A percentile compares a stretch with the other conserved stretches of the same genome.
Evolutionary conservation across 2,329 filamentous ascomycete genomes (phyloP).

Genomic region (Bipolaris oryzae): DNA sequence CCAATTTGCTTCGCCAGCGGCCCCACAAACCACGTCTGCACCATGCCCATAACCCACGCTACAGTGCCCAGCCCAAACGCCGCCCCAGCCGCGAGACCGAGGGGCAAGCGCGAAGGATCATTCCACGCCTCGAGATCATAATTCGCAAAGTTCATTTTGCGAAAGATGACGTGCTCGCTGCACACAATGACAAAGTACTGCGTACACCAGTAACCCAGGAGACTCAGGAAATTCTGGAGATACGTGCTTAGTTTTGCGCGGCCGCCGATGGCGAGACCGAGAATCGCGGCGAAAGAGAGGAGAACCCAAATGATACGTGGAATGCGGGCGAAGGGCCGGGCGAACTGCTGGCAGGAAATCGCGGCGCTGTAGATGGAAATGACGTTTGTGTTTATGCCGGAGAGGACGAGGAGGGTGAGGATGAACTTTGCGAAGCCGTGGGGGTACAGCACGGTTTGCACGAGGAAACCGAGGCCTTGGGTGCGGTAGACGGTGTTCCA

Average conservation of each 20-base stretch:
- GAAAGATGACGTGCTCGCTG: conserved; percentile 54
- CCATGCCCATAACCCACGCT: conserved; percentile 63
- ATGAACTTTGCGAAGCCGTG: conserved; percentile 57
- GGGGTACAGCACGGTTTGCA: conserved; percentile 55
- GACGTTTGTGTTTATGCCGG: conserved; percentile 55
- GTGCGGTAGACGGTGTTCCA: conserved; percentile 50
- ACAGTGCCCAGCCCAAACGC: conserved; percentile 50
- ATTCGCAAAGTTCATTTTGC: conserved; percentile 56
- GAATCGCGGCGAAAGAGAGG: conserved; percentile 51
- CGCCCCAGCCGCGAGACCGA: conserved; percentile 50
- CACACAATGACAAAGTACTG: conserved; percentile 55
- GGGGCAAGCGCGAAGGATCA: conserved; percentile 50
- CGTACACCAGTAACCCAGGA: conserved; percentile 57
- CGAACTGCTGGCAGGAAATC: conserved; percentile 55
- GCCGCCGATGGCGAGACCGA: conserved; percentile 53
- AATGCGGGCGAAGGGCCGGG: conserved; percentile 57
- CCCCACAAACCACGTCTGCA: conserved; percentile 62
- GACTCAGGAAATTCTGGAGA: conserved; percentile 53
- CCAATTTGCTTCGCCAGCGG: conserved; percentile 38
- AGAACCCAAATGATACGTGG: conserved; percentile 58
- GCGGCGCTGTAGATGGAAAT: conserved; percentile 59
- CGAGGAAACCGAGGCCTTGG: conserved; percentile 56
- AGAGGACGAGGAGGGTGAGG: conserved; percentile 52
- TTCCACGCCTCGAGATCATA: conserved; percentile 57
- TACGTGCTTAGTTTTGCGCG: conserved; percentile 51